Evolutionary conservation across 1,284 basidiomycete genomes (phyloP).

Genomic region (Puccinia hordei): DNA sequence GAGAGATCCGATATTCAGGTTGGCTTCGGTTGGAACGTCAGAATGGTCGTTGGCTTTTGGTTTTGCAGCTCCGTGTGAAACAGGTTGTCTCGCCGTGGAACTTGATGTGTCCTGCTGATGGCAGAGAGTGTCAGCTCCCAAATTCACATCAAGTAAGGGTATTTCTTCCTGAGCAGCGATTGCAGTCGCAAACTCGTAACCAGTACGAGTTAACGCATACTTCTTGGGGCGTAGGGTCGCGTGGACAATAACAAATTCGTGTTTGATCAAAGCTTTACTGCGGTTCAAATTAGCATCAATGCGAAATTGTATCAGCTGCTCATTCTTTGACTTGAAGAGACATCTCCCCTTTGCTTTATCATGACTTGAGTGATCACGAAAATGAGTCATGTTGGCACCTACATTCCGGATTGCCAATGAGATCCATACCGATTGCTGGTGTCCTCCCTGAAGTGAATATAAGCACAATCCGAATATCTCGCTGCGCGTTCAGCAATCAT

Average conservation of each 20-base stretch:
- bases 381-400: not conserved
- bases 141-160: constrained; percentile 9
- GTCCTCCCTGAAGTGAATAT: not conserved
- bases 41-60: not conserved
- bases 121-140: not conserved
- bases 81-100: not conserved
- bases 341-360: not conserved
- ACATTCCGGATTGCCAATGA: constrained; percentile 42
- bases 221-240: constrained; percentile 33
- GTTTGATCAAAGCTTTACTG: constrained; percentile 28
- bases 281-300: not conserved
- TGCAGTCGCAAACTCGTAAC: constrained; percentile 28
- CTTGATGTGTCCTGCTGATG: not conserved
- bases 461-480: constrained; percentile 26
- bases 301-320: not conserved
- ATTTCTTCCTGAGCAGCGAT: constrained; percentile 34
- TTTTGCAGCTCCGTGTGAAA: not conserved
- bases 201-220: constrained; percentile 40
- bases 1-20: not conserved
- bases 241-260: constrained; percentile 34
- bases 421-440: constrained; percentile 6
- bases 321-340: not conserved
- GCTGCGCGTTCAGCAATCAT: constrained; percentile 27
- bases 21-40: not conserved
- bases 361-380: not conserved